These are phyloP conservation scores for Stropharia rugosoannulata DNA, from an alignment of 768 basidiomycete genomes.

Conservation along the genomic window DNA sequence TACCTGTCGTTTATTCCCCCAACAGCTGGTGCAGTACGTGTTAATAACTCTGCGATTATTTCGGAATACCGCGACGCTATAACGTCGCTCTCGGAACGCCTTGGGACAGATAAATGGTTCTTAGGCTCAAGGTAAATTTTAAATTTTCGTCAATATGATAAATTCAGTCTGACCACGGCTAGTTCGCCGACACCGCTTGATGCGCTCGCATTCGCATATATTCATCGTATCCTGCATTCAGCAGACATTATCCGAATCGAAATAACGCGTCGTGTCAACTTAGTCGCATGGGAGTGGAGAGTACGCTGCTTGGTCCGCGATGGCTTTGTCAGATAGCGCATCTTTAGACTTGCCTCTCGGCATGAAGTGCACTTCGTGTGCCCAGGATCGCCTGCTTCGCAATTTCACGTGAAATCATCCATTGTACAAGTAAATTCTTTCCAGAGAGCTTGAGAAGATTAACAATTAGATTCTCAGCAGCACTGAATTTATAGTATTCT, in stretches of 20 bases:
- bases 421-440: not conserved
- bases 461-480: not conserved
- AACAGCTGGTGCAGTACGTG: conserved; percentile 47
- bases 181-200: conserved; percentile 81
- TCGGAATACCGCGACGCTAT: conserved; percentile 72
- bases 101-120: conserved; percentile 81
- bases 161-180: not conserved
- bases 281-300: conserved; percentile 77
- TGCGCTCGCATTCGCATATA: conserved; percentile 80
- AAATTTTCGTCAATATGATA: not conserved
- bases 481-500: not conserved
- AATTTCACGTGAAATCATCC: not conserved
- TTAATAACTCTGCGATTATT: conserved; percentile 50
- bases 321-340: conserved; percentile 38
- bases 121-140: conserved; percentile 61
- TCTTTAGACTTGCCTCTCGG: not conserved
- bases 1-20: conserved; percentile 59
- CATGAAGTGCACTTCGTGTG: not conserved
- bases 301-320: conserved; percentile 58
- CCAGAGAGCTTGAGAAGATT: too few relatives aligned
- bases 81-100: conserved; percentile 67
- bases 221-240: conserved; percentile 62
- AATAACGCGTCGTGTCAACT: conserved; percentile 70
- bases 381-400: not conserved
- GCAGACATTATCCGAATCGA: conserved; percentile 52